Evolutionary conservation across 768 basidiomycete genomes (phyloP).

Genomic region (Crepidotus variabilis): DNA sequence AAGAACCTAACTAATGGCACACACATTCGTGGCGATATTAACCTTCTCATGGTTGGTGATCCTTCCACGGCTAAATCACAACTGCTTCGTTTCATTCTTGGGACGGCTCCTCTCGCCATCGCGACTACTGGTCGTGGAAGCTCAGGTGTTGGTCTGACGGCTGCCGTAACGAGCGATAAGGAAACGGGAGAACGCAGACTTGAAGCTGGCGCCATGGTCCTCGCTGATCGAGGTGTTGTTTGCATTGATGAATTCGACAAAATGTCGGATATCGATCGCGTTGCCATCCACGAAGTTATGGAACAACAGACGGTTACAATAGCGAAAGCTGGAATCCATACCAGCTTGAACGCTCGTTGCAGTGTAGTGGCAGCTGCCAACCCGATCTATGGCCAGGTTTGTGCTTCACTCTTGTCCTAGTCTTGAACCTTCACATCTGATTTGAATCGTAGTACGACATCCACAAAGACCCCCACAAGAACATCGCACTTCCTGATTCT

Average conservation of each 20-base stretch:
- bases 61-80: constrained; percentile 99
- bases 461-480: constrained; percentile 98
- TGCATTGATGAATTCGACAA: constrained; percentile 99
- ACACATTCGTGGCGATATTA: constrained; percentile 99
- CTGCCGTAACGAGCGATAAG: constrained; percentile 96
- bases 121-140: constrained; percentile 97
- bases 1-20: constrained; percentile 98
- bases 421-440: constrained; percentile 4
- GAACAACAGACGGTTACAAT: constrained; percentile 99
- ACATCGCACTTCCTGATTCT: constrained; percentile 97
- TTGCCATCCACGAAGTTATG: constrained; percentile 99
- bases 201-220: constrained; percentile 99
- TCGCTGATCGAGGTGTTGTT: constrained; percentile 97
- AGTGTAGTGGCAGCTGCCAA: constrained; percentile 98
- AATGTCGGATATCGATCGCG: constrained; percentile 98
- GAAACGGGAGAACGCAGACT: constrained; percentile 96
- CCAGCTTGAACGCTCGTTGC: constrained; percentile 94
- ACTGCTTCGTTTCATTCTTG: constrained; percentile 90
- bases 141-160: constrained; percentile 98
- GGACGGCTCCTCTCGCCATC: constrained; percentile 94
- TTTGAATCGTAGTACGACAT: constrained; percentile 79
- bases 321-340: constrained; percentile 98
- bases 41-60: constrained; percentile 98
- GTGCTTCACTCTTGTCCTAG: constrained; percentile 13
- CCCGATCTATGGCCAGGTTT: constrained; percentile 95